phyloP scores from a whole-genome alignment of 306 rosid species.

The Leucaena leucocephala region DNA sequence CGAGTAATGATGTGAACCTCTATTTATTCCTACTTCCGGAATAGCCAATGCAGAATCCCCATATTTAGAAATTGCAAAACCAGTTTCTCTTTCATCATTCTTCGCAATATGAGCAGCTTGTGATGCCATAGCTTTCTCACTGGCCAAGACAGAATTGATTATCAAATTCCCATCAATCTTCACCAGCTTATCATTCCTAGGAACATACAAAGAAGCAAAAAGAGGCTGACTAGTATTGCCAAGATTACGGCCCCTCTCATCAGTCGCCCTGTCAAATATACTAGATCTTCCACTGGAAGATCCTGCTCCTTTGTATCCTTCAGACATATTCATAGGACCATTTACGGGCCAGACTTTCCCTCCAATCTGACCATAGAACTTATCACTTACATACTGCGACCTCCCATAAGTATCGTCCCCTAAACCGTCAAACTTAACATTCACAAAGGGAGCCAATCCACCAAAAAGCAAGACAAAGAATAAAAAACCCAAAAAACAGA shows the following conservation, averaged over 20 bases:
- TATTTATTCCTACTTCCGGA: constrained; percentile 63
- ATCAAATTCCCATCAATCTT: constrained; percentile 96
- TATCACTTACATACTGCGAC: constrained; percentile 49
- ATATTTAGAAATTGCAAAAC: constrained; percentile 62
- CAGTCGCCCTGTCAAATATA: constrained; percentile 37
- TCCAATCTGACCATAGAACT: constrained; percentile 48
- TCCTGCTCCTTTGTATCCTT: constrained; percentile 42
- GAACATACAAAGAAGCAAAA: constrained; percentile 90
- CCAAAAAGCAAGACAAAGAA: constrained; percentile 82
- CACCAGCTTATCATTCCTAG: constrained; percentile 90
- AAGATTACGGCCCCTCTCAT: constrained; percentile 46
- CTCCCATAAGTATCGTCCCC: constrained; percentile 52
- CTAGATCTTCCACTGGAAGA: constrained; percentile 50
- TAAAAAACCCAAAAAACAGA: constrained; percentile 86
- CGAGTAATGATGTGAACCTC: constrained; percentile 61
- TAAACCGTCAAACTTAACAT: constrained; percentile 61
- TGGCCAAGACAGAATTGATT: constrained; percentile 89
- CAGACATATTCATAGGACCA: constrained; percentile 54
- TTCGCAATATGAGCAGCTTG: constrained; percentile 37
- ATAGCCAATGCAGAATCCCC: constrained; percentile 73
- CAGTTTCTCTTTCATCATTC: constrained; percentile 58
- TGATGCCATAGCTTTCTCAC: constrained; percentile 86
- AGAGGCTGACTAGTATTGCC: constrained; percentile 85
- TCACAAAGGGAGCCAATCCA: constrained; percentile 69
- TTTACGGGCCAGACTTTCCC: constrained; percentile 63